A percentile compares a stretch with the other conserved stretches of the same genome.
Conservation (phyloP, 495 filamentous ascomycete genomes). For the Aspergillus saccharolyticus region DNA sequence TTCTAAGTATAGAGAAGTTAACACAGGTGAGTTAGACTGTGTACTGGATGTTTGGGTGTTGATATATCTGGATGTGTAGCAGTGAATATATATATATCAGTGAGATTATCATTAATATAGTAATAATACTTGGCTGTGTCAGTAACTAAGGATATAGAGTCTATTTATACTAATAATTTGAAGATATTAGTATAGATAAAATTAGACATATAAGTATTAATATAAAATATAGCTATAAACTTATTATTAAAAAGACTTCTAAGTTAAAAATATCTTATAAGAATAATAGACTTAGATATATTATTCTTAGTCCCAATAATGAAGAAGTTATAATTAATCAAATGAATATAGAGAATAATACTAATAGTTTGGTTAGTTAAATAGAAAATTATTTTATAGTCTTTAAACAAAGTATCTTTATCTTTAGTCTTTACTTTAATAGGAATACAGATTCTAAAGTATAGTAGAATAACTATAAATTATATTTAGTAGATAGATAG, state of each 20-base stretch:
- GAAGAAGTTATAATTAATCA: neutral
- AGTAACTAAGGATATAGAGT: neutral
- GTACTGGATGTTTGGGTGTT: neutral
- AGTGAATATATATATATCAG: neutral
- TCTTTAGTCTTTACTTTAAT: neutral
- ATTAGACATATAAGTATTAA: neutral
- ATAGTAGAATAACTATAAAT: neutral
- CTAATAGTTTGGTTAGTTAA: neutral
- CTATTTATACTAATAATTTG: neutral
- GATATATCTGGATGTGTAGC: neutral
- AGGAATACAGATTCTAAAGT: neutral
- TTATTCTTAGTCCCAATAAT: neutral
- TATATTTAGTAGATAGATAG: neutral
- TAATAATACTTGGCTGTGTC: neutral
- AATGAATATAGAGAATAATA: neutral
- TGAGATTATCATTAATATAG: neutral
- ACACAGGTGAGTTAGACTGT: neutral
- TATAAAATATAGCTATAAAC: constrained; percentile 1
- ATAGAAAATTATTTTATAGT: constrained; percentile 3
- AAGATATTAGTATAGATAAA: neutral
- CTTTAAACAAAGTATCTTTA: neutral
- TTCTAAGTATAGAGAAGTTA: neutral
- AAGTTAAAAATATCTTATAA: neutral
- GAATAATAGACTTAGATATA: neutral
- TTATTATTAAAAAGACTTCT: neutral